Base-by-base conservation (phyloP, 176 grass and related monocot genomes). In the Aegilops bicornis region DNA sequence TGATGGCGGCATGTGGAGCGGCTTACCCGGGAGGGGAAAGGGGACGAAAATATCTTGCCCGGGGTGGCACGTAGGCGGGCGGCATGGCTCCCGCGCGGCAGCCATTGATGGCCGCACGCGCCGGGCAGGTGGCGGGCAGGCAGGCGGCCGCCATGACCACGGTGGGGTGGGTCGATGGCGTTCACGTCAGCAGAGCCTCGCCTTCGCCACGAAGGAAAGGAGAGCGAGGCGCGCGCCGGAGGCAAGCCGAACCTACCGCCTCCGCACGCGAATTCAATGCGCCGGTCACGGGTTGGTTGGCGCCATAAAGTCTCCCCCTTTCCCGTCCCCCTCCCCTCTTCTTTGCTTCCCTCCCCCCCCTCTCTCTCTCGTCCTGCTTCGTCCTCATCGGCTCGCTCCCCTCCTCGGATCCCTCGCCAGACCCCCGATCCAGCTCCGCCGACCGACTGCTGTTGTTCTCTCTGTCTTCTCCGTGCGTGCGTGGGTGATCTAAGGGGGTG, bases 241-340 rank as follows among this genome's bases (percentile, higher is more conserved):
- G 60, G 56, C 77, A 9, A 23, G 29, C 79, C 80, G 32, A 70
- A 82, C 80, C 32, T 79, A 67, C 50, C 67, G 13, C 68, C 15
- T 37, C 37, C 76, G 32, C 71, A 79, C 54, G 82, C 82, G 4
- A 64, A 86, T 61, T 91, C 25, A 91, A 87, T 91, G 89, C 80
- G 73, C 80, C 59, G 75, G 67, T 35, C 33, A 9, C 10, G 75
- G 8, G 80, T 67, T 90, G 0, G 89, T 87, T 90, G 89, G 85
- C 80, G 89, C 89, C 80, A 75, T 87, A 84, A 91, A 91, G 72
- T 5, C 69, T 1, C 20, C 59, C 54, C 4, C 65, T n/a, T 64
- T 7, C n/a, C 4, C 2, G 1, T 27, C 0, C 6, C 11, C 15
- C 5, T 20, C 20, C 13, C 19, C 20, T 36, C 19, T 47, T 50